Percentiles rank a stretch among this genome's conserved stretches.
Conservation (phyloP, 2,329 filamentous ascomycete genomes). For the Leptographium wingfieldii region DNA sequence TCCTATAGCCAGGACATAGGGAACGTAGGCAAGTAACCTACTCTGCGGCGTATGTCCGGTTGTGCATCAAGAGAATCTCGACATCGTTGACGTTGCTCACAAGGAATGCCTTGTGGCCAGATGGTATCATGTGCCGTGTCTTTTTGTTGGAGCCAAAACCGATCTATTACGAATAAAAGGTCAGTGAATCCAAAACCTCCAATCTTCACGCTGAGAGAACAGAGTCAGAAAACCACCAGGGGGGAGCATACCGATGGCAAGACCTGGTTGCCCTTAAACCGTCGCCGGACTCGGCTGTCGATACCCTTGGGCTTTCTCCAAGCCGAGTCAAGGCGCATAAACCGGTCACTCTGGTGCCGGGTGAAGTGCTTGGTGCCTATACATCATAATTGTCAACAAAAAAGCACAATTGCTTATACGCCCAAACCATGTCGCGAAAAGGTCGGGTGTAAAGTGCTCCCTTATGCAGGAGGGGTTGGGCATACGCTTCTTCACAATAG, state of each 20-base stretch:
- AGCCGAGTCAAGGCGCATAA: slow-evolving; percentile 78
- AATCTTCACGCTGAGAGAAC: no score
- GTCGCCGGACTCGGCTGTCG: slow-evolving; percentile 91
- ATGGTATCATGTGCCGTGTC: slow-evolving; percentile 97
- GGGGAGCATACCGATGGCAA: slow-evolving; percentile 86
- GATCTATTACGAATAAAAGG: slow-evolving; percentile 48
- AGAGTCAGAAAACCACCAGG: neutral
- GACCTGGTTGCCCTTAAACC: slow-evolving; percentile 87
- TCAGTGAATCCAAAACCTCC: neutral
- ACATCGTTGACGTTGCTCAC: slow-evolving; percentile 95
- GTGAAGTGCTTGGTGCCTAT: slow-evolving; percentile 89
- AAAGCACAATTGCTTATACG: neutral
- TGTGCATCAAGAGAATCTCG: slow-evolving; percentile 99
- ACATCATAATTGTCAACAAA: neutral
- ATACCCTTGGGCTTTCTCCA: slow-evolving; percentile 99
- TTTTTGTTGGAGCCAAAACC: slow-evolving; percentile 99
- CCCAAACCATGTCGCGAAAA: neutral
- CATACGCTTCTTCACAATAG: slow-evolving; percentile 99
- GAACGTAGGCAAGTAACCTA: slow-evolving; percentile 41
- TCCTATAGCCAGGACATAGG: neutral
- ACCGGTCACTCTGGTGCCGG: slow-evolving; percentile 95
- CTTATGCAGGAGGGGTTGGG: neutral
- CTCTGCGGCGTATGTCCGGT: slow-evolving; percentile 98
- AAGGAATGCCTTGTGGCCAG: slow-evolving; percentile 99
- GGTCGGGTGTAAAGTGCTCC: neutral